phyloP scores from a whole-genome alignment of 2,329 filamentous ascomycete genomes.

The Fusarium keratoplasticum region DNA sequence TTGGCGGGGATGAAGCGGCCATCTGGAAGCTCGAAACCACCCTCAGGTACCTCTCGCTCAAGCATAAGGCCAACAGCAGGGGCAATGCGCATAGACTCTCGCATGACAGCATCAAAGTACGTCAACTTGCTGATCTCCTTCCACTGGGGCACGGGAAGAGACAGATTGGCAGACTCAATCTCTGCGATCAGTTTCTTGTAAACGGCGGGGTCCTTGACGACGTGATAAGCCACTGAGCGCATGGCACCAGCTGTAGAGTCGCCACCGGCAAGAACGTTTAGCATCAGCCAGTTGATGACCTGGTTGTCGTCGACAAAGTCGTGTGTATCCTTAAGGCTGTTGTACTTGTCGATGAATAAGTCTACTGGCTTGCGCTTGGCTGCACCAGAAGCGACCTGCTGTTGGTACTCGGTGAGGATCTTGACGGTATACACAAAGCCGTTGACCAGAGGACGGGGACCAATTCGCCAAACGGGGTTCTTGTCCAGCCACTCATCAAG shows the following conservation, averaged over 20 bases:
- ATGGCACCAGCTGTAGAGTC: conserved; percentile 38
- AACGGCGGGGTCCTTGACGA: conserved; percentile 8
- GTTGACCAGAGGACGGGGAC: conserved; percentile 16
- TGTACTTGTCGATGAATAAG: conserved; percentile 35
- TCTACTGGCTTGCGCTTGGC: conserved; percentile 33
- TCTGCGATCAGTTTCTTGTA: conserved; percentile 33
- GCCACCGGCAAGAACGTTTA: conserved; percentile 33
- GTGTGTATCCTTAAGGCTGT: conserved; percentile 29
- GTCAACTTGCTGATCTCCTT: conserved; percentile 24
- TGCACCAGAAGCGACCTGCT: conserved; percentile 17
- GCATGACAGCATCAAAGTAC: conserved; percentile 34
- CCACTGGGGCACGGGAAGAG: conserved; percentile 28
- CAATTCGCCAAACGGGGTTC: conserved; percentile 28
- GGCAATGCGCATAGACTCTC: conserved; percentile 23
- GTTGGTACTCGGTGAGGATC: conserved; percentile 33
- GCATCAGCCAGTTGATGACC: conserved; percentile 36
- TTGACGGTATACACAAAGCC: conserved; percentile 30
- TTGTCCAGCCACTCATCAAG: conserved; percentile 39
- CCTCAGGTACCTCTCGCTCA: conserved; percentile 25
- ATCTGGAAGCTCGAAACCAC: conserved; percentile 16
- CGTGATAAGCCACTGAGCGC: conserved; percentile 27
- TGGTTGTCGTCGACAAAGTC: conserved; percentile 33
- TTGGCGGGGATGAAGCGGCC: conserved; percentile 20
- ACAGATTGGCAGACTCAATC: conserved; percentile 8
- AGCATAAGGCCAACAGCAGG: conserved; percentile 26